Percentiles rank a stretch among this genome's conserved stretches.
Evolutionary conservation across 1,284 basidiomycete species (phyloP).

Genomic region (Tylopilus sp.): DNA sequence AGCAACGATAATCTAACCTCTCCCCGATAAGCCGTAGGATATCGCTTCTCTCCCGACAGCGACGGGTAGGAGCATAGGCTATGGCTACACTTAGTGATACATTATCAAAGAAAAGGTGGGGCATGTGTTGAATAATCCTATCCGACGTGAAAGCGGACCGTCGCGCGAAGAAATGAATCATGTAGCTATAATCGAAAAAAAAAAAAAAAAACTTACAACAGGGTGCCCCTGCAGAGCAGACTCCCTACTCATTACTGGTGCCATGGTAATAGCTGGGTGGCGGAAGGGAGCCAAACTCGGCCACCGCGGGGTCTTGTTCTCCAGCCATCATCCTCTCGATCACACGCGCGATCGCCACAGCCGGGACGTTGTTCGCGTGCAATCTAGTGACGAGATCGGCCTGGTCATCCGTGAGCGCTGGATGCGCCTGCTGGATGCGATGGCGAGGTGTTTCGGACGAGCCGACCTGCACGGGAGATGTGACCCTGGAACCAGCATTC

Average conservation of each 20-base stretch:
- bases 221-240: not conserved
- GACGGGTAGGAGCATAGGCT: too few species aligned
- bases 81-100: too few species aligned
- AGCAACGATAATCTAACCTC: too few species aligned
- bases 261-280: conserved; percentile 8
- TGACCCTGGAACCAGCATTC: not conserved
- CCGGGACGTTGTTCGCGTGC: conserved; percentile 15
- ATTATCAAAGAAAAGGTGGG: too few species aligned
- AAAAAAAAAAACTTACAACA: too few species aligned
- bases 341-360: conserved; percentile 18
- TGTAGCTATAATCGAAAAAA: too few species aligned
- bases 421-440: conserved; percentile 7
- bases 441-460: not conserved
- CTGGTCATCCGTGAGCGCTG: conserved; percentile 17
- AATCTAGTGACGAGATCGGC: conserved; percentile 14
- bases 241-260: not conserved
- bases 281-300: conserved; percentile 5
- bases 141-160: too few species aligned
- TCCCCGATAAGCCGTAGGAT: too few species aligned
- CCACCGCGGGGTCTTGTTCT: conserved; percentile 9
- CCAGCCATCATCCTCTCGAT: conserved; percentile 23
- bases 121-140: too few species aligned
- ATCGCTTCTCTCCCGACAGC: too few species aligned
- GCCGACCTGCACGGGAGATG: not conserved
- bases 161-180: too few species aligned